Conservation (phyloP, 106 monocot species). For the Dendrobium catenatum region DNA sequence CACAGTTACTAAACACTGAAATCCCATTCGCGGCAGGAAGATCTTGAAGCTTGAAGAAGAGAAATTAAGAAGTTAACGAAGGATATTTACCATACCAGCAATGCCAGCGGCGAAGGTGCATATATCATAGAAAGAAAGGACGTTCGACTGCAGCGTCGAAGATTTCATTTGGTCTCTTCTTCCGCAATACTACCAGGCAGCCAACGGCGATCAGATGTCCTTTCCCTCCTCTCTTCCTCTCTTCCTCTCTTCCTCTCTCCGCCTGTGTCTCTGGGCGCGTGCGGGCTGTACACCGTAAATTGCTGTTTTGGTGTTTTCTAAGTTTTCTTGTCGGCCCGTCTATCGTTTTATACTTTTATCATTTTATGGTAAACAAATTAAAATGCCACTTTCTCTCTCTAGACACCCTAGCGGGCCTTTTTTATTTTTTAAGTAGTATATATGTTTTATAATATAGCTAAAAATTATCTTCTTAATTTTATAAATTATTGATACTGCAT, state of each 20-base stretch:
- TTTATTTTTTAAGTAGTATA: too few relatives aligned
- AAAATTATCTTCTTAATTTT: too few relatives aligned
- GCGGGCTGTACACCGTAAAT: too few relatives aligned
- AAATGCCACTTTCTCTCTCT: too few relatives aligned
- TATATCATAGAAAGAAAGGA: constrained; percentile 13
- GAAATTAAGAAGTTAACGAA: background rate
- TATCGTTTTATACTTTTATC: too few relatives aligned
- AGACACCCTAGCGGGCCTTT: too few relatives aligned
- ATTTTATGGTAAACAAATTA: too few relatives aligned
- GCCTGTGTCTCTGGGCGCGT: background rate
- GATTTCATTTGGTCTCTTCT: background rate
- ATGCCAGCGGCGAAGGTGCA: constrained; percentile 36
- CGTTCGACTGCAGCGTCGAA: background rate
- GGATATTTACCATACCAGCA: constrained; percentile 19
- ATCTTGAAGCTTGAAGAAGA: background rate
- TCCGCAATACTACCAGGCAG: background rate
- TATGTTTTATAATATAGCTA: too few relatives aligned
- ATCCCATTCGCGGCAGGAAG: background rate
- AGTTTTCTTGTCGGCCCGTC: too few relatives aligned
- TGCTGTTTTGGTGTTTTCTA: too few relatives aligned
- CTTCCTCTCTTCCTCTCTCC: background rate
- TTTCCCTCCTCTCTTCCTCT: background rate
- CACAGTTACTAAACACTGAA: background rate
- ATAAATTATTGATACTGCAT: too few relatives aligned
- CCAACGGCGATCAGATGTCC: background rate